phyloP scores from a whole-genome alignment of 768 basidiomycete genomes.

The Pisolithus sp. region DNA sequence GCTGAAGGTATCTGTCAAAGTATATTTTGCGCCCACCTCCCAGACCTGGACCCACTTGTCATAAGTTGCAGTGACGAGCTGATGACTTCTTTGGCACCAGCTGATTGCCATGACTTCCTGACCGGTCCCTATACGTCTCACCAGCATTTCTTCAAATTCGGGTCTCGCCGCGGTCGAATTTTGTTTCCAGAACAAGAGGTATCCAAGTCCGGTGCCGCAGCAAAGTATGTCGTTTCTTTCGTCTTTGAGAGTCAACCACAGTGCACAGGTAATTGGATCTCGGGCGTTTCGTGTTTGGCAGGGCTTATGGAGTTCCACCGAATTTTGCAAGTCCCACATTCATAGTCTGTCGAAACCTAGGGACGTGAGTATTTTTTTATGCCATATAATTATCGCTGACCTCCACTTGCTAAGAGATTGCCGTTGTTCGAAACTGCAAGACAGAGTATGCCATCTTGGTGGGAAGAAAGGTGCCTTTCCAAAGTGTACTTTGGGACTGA shows the following conservation, averaged over 20 bases:
- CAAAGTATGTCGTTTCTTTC: not conserved
- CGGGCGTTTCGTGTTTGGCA: not conserved
- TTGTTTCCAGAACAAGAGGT: conserved; percentile 4
- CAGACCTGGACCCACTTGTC: not conserved
- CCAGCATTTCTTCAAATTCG: conserved; percentile 1
- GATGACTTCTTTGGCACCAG: not conserved
- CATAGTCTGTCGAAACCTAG: conserved; percentile 2
- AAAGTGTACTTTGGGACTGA: not conserved
- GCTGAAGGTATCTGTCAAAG: not conserved
- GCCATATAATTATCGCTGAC: not conserved
- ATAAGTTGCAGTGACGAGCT: not conserved
- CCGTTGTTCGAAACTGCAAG: conserved; percentile 2
- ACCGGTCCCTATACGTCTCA: not conserved
- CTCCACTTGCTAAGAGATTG: conserved; percentile 2
- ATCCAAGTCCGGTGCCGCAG: conserved; percentile 4
- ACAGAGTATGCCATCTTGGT: conserved; percentile 3
- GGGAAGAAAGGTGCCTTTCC: not conserved
- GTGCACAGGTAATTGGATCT: conserved; percentile 4
- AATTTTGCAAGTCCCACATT: conserved; percentile 6
- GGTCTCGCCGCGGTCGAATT: not conserved
- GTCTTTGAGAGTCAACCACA: conserved; percentile 3
- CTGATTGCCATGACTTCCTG: conserved; percentile 7
- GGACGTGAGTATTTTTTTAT: not conserved
- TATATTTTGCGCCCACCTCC: not conserved
- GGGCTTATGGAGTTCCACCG: not conserved